Evolutionary conservation across 169 alveolate species (phyloP), one percentile per base, ranked within the genome.

Genomic region (Perkinsus marinus): DNA sequence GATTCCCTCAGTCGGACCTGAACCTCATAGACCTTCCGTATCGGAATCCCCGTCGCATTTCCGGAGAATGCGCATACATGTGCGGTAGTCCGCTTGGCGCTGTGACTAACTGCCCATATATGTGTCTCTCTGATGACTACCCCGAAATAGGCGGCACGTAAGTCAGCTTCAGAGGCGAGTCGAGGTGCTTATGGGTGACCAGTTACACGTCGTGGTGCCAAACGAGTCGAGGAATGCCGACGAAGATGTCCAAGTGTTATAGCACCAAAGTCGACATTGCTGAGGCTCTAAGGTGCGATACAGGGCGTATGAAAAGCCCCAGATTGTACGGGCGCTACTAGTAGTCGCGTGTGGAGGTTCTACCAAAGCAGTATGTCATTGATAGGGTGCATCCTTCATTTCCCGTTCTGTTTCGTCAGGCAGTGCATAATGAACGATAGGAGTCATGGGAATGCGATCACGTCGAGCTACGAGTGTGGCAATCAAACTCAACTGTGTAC

Each of bases 201-300:
- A 57, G 79, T 13, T 57, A 57, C 79, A 57, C 79, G 69, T 13
- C 39, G 91, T 90, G 69, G 91, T 90, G 91, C 36, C 39, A 38
- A 43, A 90, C 69, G 5, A 90, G 41, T 39, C 68, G 57, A 16
- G 91, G 91, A 26, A 7, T 13, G n/a, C 69, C 57, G 41, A 9
- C 39, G 36, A 13, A 36, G 68, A 90, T 90, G 91, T 16, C 36
- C 43, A 47, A 90, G 91, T 90, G 91, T 39, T 90, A 90, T 30
- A 39, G 38, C 69, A 39, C 91, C 26, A 90, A 90, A 39, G 41
- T 90, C 39, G 91, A 90, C 39, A 90, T 90, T 43, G 91, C 91
- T 17, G 36, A 36, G 39, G 91, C 57, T 34, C 39, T 90, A 7
- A 43, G 57, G 69, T 57, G 34, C 37, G 37, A 30, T 30, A 13